A percentile compares a stretch with the other conserved stretches of the same genome.
Evolutionary conservation across 108 stramenopile species (phyloP).

Genomic region (Asterionellopsis glacialis): DNA sequence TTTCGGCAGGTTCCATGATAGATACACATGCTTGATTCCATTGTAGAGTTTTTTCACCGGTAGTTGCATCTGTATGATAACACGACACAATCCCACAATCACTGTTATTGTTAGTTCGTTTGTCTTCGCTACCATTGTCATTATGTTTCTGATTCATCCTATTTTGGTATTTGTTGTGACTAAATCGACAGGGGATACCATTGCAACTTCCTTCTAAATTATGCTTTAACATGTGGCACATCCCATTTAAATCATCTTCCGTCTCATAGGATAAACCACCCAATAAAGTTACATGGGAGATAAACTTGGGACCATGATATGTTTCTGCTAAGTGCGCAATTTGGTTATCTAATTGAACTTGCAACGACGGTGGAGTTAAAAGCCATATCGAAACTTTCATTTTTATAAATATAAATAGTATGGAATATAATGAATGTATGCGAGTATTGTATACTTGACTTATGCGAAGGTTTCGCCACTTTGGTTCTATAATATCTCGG

Average conservation of each 20-base stretch:
- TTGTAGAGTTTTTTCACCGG: neutral
- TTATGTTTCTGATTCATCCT: too few relatives aligned
- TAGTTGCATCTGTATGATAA: neutral
- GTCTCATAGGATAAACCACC: constrained; percentile 6
- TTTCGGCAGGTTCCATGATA: constrained; percentile 3
- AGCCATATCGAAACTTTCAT: constrained; percentile 30
- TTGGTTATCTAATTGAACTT: neutral
- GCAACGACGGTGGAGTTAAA: constrained; percentile 7
- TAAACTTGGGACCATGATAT: constrained; percentile 14
- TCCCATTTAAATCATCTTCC: constrained; percentile 2
- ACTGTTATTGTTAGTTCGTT: neutral
- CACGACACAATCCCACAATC: too few relatives aligned
- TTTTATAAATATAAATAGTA: too few relatives aligned
- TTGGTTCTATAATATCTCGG: too few relatives aligned
- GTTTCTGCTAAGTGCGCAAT: constrained; percentile 9
- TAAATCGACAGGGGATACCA: constrained; percentile 11
- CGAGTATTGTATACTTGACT: too few relatives aligned
- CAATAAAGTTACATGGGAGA: constrained; percentile 24
- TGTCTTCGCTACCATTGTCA: constrained; percentile 4
- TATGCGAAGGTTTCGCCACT: too few relatives aligned
- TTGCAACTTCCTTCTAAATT: constrained; percentile 13
- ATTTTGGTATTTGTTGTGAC: too few relatives aligned
- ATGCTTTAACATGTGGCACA: constrained; percentile 1
- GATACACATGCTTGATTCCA: constrained; percentile 32
- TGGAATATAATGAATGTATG: too few relatives aligned